Base-by-base conservation (phyloP, 768 basidiomycete genomes). In the Psilocybe cubensis region DNA sequence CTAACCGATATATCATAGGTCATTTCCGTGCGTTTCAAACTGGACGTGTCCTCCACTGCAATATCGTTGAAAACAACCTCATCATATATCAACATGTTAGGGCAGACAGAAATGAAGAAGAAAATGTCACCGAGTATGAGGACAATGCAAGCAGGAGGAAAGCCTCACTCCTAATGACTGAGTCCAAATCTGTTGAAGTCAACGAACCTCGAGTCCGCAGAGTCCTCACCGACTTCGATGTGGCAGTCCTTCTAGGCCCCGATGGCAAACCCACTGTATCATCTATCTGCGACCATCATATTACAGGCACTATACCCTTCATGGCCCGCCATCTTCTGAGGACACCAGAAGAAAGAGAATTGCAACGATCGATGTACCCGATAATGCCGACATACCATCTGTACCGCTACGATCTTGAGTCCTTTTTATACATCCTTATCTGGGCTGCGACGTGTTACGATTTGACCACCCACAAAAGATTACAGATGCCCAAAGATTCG, bases 1-100 rank as follows among this genome's bases (percentile, higher is more conserved):
- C n/a, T n/a, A n/a, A 33, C 31, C 14, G 14, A 33, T 33, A 33
- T 14, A 9, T 14, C 31, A 14, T 33, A 57, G 72, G 66, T 40
- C 70, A 72, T 47, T 60, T 67, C 46, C 61, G 61, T 31, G 66
- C 66, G 0, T 69, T 61, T 40, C 45, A 41, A 5, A 53, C 56
- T 0, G 66, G 63, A 0, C 46, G 58, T 18, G 59, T 74, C 29
- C 57, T 75, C 24, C 71, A 76, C 59, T 62, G 68, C 23, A 68
- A 75, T 55, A 57, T 75, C 49, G 70, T 73, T 53, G 64, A 67
- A 27, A 62, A 64, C 41, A 74, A 72, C 43, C 52, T 74, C 12
- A 71, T 74, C 71, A 62, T 68, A 38, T 35, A 52, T 20, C 38
- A 11, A 27, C 38, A 56, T 7, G 31, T 43, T 6, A 23, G 41